Percentiles rank a stretch among this genome's conserved stretches.
These are phyloP conservation scores for Botrytis fabae DNA, from an alignment of 2,329 filamentous ascomycete species.

Conservation along the genomic window DNA sequence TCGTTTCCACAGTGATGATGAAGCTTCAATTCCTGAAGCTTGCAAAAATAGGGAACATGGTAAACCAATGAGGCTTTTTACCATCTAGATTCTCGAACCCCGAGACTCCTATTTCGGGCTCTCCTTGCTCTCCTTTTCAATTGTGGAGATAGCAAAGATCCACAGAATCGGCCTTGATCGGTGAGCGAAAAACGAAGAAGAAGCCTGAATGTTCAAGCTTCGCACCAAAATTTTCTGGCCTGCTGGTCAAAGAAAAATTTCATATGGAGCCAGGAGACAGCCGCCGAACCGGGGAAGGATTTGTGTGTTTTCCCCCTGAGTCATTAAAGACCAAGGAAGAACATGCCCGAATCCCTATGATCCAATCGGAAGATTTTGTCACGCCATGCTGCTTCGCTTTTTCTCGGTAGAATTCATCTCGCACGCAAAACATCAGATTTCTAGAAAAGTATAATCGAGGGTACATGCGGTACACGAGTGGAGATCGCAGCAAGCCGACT, in stretches of 20 bases:
- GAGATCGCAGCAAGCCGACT: background rate
- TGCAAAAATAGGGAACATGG: background rate
- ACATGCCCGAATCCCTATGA: background rate
- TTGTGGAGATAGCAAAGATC: background rate
- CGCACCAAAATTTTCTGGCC: background rate
- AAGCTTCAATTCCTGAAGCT: background rate
- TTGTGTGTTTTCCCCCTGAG: background rate
- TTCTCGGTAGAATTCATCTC: constrained; percentile 10
- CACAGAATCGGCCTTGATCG: background rate
- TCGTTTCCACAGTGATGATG: constrained; percentile 6
- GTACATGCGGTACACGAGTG: constrained; percentile 18
- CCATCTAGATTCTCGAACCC: background rate
- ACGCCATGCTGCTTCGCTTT: constrained; percentile 7
- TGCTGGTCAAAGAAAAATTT: constrained; percentile 13
- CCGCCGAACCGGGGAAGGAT: background rate
- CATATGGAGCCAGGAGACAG: background rate
- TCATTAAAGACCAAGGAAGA: background rate
- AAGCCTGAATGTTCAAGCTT: background rate
- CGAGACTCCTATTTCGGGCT: background rate
- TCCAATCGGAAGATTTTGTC: constrained; percentile 18
- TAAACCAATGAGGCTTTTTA: background rate
- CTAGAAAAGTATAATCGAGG: constrained; percentile 15
- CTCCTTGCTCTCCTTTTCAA: background rate
- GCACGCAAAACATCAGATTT: constrained; percentile 15
- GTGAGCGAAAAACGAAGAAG: background rate